Evolutionary conservation across 257 asterid species (phyloP), one percentile per base, ranked within the genome.

Genomic region (Jacaranda copaia): DNA sequence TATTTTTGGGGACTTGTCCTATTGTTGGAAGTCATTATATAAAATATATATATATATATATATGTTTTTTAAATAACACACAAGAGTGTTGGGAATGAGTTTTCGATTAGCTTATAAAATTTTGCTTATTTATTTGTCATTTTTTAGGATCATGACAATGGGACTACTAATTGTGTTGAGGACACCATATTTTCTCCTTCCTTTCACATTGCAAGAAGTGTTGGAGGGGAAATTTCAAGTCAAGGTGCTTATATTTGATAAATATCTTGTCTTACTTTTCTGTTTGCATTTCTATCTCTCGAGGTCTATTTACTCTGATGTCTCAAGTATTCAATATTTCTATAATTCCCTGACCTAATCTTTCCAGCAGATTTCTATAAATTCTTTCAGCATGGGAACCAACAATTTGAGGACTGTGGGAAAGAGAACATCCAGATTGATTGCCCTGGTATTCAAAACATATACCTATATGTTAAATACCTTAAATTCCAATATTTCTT

Each of bases 181-280:
- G 96, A 83, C 16, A 89, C 97, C 82, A 88, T 96, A 82, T 96
- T 96, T 86, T 96, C 99, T 77, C 99, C 98, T 12, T 82, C 92
- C 75, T 95, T 90, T 73, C 97, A 90, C 80, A 77, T 79, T 74
- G 80, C 93, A 64, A 85, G 85, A 79, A 87, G 73, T 56, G 74
- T 63, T 77, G 97, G 87, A 79, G 90, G 82, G 68, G 97, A 87
- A 67, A 60, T 84, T 75, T 77, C 95, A 48, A 87, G 79, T 64
- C 82, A 77, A 84, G 98, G 99, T 95, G 83, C 36, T 14, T 36
- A 25, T 63, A 62, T 72, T 77, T 62, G 53, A 46, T 69, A 56
- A 42, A 45, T 55, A 40, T n/a, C 48, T 7, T 65, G 48, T 62
- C 70, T 59, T 35, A 1, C 25, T 72, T 36, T 62, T 62, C 18